Evolutionary conservation across 225 moss, liverwort and hornwort species (phyloP).

Genomic region (Bryum argenteum): DNA sequence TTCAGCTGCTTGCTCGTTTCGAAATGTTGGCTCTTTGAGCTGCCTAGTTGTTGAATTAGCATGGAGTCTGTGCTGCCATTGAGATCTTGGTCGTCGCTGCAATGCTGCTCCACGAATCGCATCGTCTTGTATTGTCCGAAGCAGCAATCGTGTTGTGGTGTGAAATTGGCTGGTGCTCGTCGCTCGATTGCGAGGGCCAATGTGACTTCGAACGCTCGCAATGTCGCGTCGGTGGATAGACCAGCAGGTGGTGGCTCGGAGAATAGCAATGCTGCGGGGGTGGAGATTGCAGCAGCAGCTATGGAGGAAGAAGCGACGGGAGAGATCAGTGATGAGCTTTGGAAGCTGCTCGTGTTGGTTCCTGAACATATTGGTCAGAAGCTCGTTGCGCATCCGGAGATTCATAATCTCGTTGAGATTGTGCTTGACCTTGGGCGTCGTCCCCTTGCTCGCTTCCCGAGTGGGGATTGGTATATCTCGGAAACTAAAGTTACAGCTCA

Average conservation of each 20-base stretch:
- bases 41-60: neutral
- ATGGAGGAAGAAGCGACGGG: constrained; percentile 26
- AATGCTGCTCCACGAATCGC: constrained; percentile 19
- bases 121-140: constrained; percentile 33
- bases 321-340: constrained; percentile 72
- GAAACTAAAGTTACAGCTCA: constrained; percentile 65
- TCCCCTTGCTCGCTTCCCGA: constrained; percentile 88
- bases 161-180: constrained; percentile 11
- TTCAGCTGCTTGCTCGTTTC: neutral
- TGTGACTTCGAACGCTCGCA: constrained; percentile 40
- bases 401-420: constrained; percentile 75
- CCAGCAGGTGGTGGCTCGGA: no score
- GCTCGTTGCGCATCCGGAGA: constrained; percentile 65
- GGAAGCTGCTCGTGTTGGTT: constrained; percentile 71
- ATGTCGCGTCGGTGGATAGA: constrained; percentile 40
- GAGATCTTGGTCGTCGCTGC: constrained; percentile 1
- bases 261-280: constrained; percentile 6
- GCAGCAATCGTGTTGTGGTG: constrained; percentile 6
- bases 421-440: constrained; percentile 90
- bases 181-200: constrained; percentile 19
- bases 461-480: constrained; percentile 90
- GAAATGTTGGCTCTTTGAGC: constrained; percentile 7
- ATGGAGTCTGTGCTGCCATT: constrained; percentile 51
- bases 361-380: constrained; percentile 76
- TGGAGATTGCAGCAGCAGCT: constrained; percentile 22